Base-by-base conservation (phyloP, 371 early-diverging fungal genomes). In the Mucor velutinosus region DNA sequence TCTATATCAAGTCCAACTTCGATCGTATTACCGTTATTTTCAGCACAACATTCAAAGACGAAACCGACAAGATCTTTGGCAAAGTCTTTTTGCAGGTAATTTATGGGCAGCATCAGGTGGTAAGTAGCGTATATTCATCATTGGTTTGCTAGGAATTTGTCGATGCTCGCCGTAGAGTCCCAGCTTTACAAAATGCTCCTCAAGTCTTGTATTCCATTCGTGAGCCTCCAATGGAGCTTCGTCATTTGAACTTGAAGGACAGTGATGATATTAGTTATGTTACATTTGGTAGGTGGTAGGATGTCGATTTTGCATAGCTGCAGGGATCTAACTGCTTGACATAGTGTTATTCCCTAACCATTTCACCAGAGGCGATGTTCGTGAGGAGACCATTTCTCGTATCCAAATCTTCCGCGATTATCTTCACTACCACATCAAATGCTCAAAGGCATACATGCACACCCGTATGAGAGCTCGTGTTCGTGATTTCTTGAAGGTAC, bases 381-480 rank as follows among this genome's bases (percentile, higher is more conserved):
- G 94, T 66, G 94, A 93, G 71, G 92, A 93, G 60, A 93, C 94
- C 21, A 95, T 97, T 53, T 94, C 95, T 51, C 90, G 93, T 67
- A 95, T 97, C 66, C 97, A 95, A 81, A 87, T 95, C 64, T 98
- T 97, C 92, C 90, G 99, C 51, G 97, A 98, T 83, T 99, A 97
- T 82, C 88, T 99, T 62, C 99, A 99, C 74, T 99, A 97, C 77
- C 99, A 99, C 75, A 97, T 99, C 83, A 99, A 99, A 84, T 95
- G 96, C 68, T 94, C 95, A 62, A 99, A 99, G 86, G 96, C 98
- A 4, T 98, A 97, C 75, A 95, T 99, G 96, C 99, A 98, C 83
- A 95, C 97, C 15, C 91, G 99, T 58, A 96, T 98, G 98, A 85
- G 99, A 65, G 90, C 94, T 57, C 92, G 97, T 32, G 99, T 99